These are phyloP conservation scores for Colletotrichum neosansevieriae DNA, from an alignment of 2,329 filamentous ascomycete genomes.

Conservation along the genomic window DNA sequence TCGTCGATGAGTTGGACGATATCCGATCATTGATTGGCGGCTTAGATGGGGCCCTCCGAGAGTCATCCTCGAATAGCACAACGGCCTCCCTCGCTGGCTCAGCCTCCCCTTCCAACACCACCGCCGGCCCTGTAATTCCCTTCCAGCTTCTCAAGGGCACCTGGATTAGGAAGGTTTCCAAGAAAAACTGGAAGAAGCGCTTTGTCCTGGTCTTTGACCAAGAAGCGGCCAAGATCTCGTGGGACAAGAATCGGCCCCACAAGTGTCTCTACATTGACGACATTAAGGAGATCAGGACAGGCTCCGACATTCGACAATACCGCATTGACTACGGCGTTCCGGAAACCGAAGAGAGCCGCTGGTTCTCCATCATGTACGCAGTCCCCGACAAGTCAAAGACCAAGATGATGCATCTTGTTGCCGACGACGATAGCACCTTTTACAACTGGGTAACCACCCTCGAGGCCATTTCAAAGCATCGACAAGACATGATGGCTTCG, in stretches of 20 bases:
- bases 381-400: conserved; percentile 83
- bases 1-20: conserved; percentile 64
- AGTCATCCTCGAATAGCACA: conserved; percentile 62
- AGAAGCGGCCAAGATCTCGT: conserved; percentile 86
- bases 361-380: conserved; percentile 92
- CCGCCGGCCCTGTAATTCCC: conserved; percentile 80
- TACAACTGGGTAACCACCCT: conserved; percentile 86
- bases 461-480: conserved; percentile 84
- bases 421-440: conserved; percentile 78
- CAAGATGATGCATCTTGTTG: conserved; percentile 90
- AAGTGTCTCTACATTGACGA: conserved; percentile 96
- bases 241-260: conserved; percentile 82
- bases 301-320: conserved; percentile 88
- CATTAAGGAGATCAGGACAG: conserved; percentile 89
- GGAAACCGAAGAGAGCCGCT: conserved; percentile 75
- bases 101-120: conserved; percentile 52
- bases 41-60: conserved; percentile 58
- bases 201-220: conserved; percentile 81
- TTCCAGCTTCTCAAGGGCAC: conserved; percentile 83
- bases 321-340: conserved; percentile 83
- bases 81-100: conserved; percentile 60
- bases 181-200: conserved; percentile 80
- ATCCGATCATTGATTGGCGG: conserved; percentile 51
- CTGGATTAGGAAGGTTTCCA: conserved; percentile 83
- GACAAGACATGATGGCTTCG: conserved; percentile 91